Base-by-base conservation (phyloP, 768 basidiomycete genomes). In the Hemileccinum rubropunctum region DNA sequence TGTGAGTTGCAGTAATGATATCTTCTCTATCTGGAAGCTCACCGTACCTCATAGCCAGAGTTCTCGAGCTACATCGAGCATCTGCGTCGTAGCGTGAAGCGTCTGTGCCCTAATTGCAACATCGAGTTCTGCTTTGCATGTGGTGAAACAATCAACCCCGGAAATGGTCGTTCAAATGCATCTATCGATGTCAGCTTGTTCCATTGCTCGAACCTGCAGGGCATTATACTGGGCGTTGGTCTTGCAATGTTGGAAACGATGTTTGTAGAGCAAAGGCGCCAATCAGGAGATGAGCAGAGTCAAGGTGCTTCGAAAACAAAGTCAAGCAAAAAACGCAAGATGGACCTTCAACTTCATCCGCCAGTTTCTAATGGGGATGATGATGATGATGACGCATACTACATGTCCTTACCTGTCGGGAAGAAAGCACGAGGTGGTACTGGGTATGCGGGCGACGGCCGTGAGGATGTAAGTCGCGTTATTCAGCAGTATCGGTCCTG, bases 131-230 rank as follows among this genome's bases (percentile, higher is more conserved):
- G 90, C 63, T 71, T 84, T 51, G 89, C 88, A 15, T 92, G 90
- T 56, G 86, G 87, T 21, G 89, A 91, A 68, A 73, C 78, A 21
- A 70, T 80, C 34, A 74, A 76, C 33, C 59, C 67, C 21, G 72
- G 75, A 38, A 79, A 72, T 57, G 71, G 73, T 42, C 75, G 71
- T 43, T 67, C 68, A 61, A 73, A 64, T 71, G 69, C 71, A 32
- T 64, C 73, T 32, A 65, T 73, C 9, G 79, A 82, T 39, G 78
- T 81, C 47, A 76, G 78, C 12, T 70, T 95, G 50, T 91, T 95
- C 63, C 94, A 97, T 69, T 97, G 94, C 67, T 79, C 90, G 6
- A 88, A 91, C 61, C 65, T 95, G 32, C 88, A 97, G 70, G 95
- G 94, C 34, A 81, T 91, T 13, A 84, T 97, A 55, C 74, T 98